Base-by-base conservation (phyloP, 306 rosid genomes). In the Astragalus membranaceus region DNA sequence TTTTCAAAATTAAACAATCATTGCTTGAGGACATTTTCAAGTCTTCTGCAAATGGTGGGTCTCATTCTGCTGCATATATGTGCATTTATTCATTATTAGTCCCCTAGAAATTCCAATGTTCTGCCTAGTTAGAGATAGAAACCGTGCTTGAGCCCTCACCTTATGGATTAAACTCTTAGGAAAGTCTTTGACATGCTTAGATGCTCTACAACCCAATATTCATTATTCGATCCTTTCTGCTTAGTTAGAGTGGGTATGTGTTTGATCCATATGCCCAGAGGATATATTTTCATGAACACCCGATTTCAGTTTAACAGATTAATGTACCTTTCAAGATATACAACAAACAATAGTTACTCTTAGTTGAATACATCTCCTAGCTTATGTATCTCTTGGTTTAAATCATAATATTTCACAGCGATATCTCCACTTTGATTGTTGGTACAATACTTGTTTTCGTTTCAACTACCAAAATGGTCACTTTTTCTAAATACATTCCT, bases 1-100 rank as follows among this genome's bases (percentile, higher is more conserved):
- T 87, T 55, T 85, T 85, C 44, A 95, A 88, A 85, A 62, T 89
- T 74, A 93, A 82, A 78, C 93, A 89, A 56, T 37, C 87, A 76
- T 72, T 82, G 56, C 75, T 85, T 6, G 87, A 85, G 47, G 64
- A 84, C 69, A 78, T 71, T 70, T 79, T 69, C 69, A 73, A 79
- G 75, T 83, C 78, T 67, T 70, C 93, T n/a, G 71, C 62, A 53
- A 69, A 42, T 69, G 97, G 99, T 95, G 79, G 43, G 99, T 85
- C 50, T 76, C 50, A 23, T 74, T 55, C 43, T 51, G 47, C 56
- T 64, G 69, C 60, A 61, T 57, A 58, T 17, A 11, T 58, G 13
- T 52, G 6, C 48, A 30, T 43, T 76, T 36, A 37, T 58, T 64
- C 62, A 67, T 72, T 30, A 63, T 30, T 73, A 46, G 65, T 72